These are phyloP conservation scores for Phaeophleospora eucalypticola DNA, from an alignment of 2,329 filamentous ascomycete genomes.

Conservation along the genomic window DNA sequence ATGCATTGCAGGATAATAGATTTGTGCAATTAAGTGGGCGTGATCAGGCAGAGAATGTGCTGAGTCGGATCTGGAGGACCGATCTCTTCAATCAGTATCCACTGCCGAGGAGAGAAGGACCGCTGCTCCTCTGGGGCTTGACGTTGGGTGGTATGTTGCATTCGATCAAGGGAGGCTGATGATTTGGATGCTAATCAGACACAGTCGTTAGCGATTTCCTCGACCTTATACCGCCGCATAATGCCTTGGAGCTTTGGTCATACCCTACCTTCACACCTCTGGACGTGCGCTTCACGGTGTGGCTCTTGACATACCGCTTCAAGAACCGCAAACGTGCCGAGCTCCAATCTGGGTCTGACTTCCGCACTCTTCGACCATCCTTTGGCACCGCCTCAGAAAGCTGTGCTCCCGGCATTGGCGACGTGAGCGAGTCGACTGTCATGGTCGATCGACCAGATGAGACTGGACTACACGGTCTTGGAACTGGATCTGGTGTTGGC, in stretches of 20 bases:
- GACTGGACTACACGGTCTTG: slow-evolving; percentile 43
- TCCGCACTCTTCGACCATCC: slow-evolving; percentile 20
- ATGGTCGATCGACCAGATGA: slow-evolving; percentile 36
- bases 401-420: neutral
- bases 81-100: slow-evolving; percentile 30
- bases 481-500: slow-evolving; percentile 38
- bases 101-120: slow-evolving; percentile 36
- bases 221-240: slow-evolving; percentile 61
- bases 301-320: slow-evolving; percentile 56
- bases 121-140: slow-evolving; percentile 64
- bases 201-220: slow-evolving; percentile 62
- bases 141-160: slow-evolving; percentile 49
- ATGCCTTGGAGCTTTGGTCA: slow-evolving; percentile 59
- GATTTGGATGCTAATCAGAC: neutral
- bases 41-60: slow-evolving; percentile 14
- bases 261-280: slow-evolving; percentile 64
- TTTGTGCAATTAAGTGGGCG: slow-evolving; percentile 16
- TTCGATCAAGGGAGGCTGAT: neutral
- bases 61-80: slow-evolving; percentile 18
- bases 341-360: slow-evolving; percentile 29
- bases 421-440: slow-evolving; percentile 12
- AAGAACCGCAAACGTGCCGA: slow-evolving; percentile 47
- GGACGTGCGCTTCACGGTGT: slow-evolving; percentile 58
- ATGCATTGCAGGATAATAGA: slow-evolving; percentile 26
- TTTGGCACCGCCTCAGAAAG: slow-evolving; percentile 28